Base-by-base conservation (phyloP, 202 grass and related monocot species). In the Panicum hallii region DNA sequence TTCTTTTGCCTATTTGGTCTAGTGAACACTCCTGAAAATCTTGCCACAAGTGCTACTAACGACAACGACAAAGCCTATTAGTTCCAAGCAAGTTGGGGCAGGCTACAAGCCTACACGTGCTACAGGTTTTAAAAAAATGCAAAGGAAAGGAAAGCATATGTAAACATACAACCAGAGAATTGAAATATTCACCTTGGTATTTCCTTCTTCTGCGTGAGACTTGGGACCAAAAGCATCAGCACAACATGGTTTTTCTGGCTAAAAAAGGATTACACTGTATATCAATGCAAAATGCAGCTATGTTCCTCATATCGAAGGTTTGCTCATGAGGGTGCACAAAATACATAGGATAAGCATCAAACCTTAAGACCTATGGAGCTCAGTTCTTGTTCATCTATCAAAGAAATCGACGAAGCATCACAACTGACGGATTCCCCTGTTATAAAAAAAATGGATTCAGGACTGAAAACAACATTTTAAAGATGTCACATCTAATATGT, bases 331-430 rank as follows among this genome's bases (percentile, higher is more conserved):
- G 11, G 10, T 56, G 78, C 20, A 66, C 15, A 82, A 64, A 40
- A 49, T 75, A 30, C 0, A 50, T 50, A 60, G 77, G 49, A 45
- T 55, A 81, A 34, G 43, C 1, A 88, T 73, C 67, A 78, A 55
- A 85, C 88, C 88, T 82, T 73, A 47, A 22, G 40, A 83, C 50
- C 60, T 60, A n/a, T 43, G 8, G 67, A 90, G 66, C 67, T 82
- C 56, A 44, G 77, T 57, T 79, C 83, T 73, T 86, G 79, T 72
- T 72, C 77, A 15, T 26, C 71, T 57, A 82, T 82, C 62, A 46
- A 75, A 22, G 46, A 81, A 64, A 64, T 52, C 68, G 47, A 71
- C 48, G n/a, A 89, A 30, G 53, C 34, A 80, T 70, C 82, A 76
- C 52, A 54, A 45, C 47, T 71, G 3, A 19, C 77, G 40, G 53